Conservation (phyloP, 768 basidiomycete genomes). For the Podaxis mareebaensis region DNA sequence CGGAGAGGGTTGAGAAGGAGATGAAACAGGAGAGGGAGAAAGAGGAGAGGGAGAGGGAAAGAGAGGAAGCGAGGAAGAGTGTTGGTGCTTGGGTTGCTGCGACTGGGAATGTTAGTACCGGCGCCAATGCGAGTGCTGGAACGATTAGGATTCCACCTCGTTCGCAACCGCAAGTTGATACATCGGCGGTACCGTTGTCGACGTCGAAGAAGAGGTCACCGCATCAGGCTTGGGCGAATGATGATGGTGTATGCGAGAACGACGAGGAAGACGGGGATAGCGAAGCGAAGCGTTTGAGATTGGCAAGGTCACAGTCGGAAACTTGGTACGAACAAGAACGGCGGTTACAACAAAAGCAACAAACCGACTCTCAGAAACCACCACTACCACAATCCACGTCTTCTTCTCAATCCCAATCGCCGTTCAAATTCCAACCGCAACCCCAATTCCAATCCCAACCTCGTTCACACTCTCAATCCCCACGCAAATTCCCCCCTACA, state of each 20-base stretch:
- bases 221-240: slow-evolving; percentile 16
- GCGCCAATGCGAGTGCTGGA: neutral
- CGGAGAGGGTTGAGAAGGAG: neutral
- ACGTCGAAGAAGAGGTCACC: slow-evolving; percentile 13
- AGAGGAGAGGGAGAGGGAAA: slow-evolving; percentile 8
- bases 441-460: neutral
- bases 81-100: slow-evolving; percentile 4
- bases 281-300: slow-evolving; percentile 11
- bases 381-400: neutral
- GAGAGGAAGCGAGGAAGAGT: slow-evolving; percentile 7
- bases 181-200: neutral
- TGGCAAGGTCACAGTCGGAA: slow-evolving; percentile 15
- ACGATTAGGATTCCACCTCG: neutral
- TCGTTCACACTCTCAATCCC: neutral
- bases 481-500: neutral
- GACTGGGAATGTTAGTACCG: neutral
- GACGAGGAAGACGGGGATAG: neutral
- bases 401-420: neutral
- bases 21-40: slow-evolving; percentile 5
- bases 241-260: neutral
- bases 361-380: neutral
- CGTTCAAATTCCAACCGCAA: neutral
- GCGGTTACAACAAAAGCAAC: neutral
- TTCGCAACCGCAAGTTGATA: neutral
- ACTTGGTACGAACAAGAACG: slow-evolving; percentile 10